phyloP scores from a whole-genome alignment of 805 yeast species.

The Kodamaea hsintzibuensis region DNA sequence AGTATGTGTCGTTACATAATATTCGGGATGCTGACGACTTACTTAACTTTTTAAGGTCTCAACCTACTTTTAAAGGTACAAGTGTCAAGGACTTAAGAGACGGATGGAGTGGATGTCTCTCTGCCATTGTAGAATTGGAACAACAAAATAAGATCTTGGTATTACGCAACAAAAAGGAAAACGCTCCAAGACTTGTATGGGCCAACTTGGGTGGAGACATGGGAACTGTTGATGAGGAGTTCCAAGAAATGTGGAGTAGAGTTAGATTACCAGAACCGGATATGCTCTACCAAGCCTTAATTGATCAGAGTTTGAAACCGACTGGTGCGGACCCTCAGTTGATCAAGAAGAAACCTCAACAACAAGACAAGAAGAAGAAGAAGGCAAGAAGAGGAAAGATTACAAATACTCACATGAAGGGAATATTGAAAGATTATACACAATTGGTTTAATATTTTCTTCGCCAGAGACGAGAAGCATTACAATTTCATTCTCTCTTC shows the following conservation, averaged over 20 bases:
- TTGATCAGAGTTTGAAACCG: slow-evolving; percentile 89
- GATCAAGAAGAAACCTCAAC: slow-evolving; percentile 63
- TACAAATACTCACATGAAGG: slow-evolving; percentile 96
- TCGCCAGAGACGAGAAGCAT: no score
- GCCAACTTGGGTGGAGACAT: slow-evolving; percentile 76
- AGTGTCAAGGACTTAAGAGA: slow-evolving; percentile 80
- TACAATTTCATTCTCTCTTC: not conserved
- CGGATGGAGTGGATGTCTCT: slow-evolving; percentile 92
- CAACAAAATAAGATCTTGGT: slow-evolving; percentile 76
- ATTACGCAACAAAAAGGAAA: slow-evolving; percentile 88
- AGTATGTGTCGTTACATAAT: slow-evolving; percentile 86
- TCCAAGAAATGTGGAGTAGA: slow-evolving; percentile 75
- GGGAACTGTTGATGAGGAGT: slow-evolving; percentile 75
- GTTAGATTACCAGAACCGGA: slow-evolving; percentile 80
- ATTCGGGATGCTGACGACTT: slow-evolving; percentile 80
- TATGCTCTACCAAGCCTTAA: slow-evolving; percentile 74
- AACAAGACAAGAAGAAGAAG: slow-evolving; percentile 75
- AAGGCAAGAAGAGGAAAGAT: slow-evolving; percentile 91
- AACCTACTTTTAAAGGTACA: slow-evolving; percentile 84
- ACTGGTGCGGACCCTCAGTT: slow-evolving; percentile 97
- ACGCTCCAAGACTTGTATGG: slow-evolving; percentile 92
- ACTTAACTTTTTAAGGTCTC: slow-evolving; percentile 69
- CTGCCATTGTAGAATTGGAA: slow-evolving; percentile 78
- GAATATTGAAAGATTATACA: slow-evolving; percentile 84
- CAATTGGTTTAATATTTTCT: slow-evolving; percentile 28